Evolutionary conservation across 2,329 filamentous ascomycete species (phyloP), one percentile per base, ranked within the genome.

Genomic region (Rutstroemia sp.): DNA sequence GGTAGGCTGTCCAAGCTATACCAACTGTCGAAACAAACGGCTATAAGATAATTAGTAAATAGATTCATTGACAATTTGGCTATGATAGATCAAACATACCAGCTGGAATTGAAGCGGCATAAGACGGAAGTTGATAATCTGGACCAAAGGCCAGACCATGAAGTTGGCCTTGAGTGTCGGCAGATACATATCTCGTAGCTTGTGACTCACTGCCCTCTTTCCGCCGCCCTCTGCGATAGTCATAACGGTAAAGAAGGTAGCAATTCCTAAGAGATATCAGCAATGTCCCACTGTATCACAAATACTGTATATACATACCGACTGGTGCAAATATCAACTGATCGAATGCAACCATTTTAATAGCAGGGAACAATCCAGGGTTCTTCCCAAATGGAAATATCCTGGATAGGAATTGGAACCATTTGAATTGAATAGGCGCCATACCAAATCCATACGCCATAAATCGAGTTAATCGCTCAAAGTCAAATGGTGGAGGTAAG

Each of bases 401-500:
- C 62, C 78, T 79, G 36, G 85, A 87, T 61, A 99, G 76, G 71
- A 96, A 92, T 51, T 83, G 82, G 73, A 97, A 97, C 94, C 94
- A 99, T 70, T 89, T 87, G 75, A 95, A 96, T 72, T 97, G 92
- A 34, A 96, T 67, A 0, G 94, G 94, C 4, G 94, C 91, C 90
- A 97, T 96, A 69, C 88, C 82, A 75, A 97, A 96, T 69, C 91
- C 91, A 71, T 97, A 99, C 5, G 89, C 87, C 90, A 97, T 96
- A 76, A 97, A 99, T 48, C 94, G 81, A 1, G 89, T 92, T 61
- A 96, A 77, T 49, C 94, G 84, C 75, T 97, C 94, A 67, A 97
- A 97, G 73, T 99, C 92, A 68, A 99, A 97, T 0, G 90, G 84
- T 3, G 90, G 88, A 27, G 91, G 88, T 0, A 87, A 78, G 10